Conservation (phyloP, 169 alveolate species). For the Prorocentrum cordatum region DNA sequence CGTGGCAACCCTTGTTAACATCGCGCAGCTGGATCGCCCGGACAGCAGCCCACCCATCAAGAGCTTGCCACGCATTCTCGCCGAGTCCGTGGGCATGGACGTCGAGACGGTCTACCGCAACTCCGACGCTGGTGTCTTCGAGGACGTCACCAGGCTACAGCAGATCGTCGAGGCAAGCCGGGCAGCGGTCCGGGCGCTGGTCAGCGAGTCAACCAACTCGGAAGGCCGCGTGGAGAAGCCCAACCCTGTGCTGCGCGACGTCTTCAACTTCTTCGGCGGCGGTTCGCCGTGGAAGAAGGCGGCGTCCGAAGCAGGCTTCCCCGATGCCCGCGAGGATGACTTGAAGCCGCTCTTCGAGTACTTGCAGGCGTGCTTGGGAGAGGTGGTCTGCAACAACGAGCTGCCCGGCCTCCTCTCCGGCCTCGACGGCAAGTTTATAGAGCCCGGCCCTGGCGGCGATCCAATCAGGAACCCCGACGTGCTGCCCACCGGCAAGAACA, state of each 20-base stretch:
- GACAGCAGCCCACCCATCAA: conserved; percentile 12
- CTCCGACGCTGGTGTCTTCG: conserved; percentile 43
- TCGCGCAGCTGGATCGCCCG: conserved; percentile 59
- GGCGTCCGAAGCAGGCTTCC: conserved; percentile 15
- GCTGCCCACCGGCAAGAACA: conserved; percentile 70
- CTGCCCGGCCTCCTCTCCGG: conserved; percentile 5
- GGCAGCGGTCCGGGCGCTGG: conserved; percentile 61
- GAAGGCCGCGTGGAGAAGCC: conserved; percentile 51
- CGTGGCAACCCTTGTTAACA: conserved; percentile 48
- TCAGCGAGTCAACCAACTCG: conserved; percentile 44
- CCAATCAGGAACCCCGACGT: conserved; percentile 70
- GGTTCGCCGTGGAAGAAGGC: conserved; percentile 55
- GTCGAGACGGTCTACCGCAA: conserved; percentile 53
- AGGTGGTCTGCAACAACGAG: conserved; percentile 70
- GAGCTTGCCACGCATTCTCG: conserved; percentile 63
- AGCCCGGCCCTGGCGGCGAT: conserved; percentile 71
- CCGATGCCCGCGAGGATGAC: conserved; percentile 8
- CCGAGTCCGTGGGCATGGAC: conserved; percentile 46
- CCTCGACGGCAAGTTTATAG: conserved; percentile 44
- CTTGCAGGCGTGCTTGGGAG: conserved; percentile 39
- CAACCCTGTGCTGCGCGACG: conserved; percentile 13
- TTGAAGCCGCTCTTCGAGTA: conserved; percentile 38
- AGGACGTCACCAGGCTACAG: conserved; percentile 51
- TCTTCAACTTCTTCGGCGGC: conserved; percentile 36
- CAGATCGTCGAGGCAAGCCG: conserved; percentile 38